phyloP scores from a whole-genome alignment of 83 land plant species.

The Isoetes engelmannii region DNA sequence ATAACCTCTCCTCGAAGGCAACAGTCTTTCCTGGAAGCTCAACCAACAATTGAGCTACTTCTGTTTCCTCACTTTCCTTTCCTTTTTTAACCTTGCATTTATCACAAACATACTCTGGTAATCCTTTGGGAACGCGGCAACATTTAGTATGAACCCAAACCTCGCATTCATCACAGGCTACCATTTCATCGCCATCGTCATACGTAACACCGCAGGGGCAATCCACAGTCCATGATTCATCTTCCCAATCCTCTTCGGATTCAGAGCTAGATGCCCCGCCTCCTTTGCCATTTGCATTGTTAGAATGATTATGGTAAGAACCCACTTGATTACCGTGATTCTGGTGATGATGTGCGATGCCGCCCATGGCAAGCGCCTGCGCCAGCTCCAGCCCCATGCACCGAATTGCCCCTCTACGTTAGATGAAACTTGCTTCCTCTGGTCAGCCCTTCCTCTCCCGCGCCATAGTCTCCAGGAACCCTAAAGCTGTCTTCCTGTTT shows the following conservation, averaged over 20 bases:
- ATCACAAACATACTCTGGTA: slow-evolving; percentile 74
- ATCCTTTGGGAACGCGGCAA: slow-evolving; percentile 67
- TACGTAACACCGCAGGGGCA: slow-evolving; percentile 91
- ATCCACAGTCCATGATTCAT: slow-evolving; percentile 95
- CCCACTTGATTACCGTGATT: background rate
- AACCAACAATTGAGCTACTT: slow-evolving; percentile 78
- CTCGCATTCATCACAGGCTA: slow-evolving; percentile 93
- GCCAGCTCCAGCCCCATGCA: background rate
- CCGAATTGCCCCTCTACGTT: background rate
- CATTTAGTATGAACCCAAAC: slow-evolving; percentile 98
- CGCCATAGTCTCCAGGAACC: too few species aligned
- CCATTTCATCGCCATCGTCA: slow-evolving; percentile 99
- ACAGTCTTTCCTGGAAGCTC: slow-evolving; percentile 72
- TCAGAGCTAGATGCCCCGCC: background rate
- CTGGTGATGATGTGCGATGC: too few species aligned
- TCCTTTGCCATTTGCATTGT: background rate
- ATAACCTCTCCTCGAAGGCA: slow-evolving; percentile 9
- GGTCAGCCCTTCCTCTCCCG: too few species aligned
- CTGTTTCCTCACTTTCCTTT: slow-evolving; percentile 64
- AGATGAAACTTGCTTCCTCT: too few species aligned
- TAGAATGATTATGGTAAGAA: background rate
- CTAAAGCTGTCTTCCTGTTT: too few species aligned
- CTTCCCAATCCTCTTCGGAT: slow-evolving; percentile 14
- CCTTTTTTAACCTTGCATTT: slow-evolving; percentile 71
- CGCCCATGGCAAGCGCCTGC: background rate